Conservation (phyloP, 2,329 filamentous ascomycete species). For the Fusarium virguliforme region DNA sequence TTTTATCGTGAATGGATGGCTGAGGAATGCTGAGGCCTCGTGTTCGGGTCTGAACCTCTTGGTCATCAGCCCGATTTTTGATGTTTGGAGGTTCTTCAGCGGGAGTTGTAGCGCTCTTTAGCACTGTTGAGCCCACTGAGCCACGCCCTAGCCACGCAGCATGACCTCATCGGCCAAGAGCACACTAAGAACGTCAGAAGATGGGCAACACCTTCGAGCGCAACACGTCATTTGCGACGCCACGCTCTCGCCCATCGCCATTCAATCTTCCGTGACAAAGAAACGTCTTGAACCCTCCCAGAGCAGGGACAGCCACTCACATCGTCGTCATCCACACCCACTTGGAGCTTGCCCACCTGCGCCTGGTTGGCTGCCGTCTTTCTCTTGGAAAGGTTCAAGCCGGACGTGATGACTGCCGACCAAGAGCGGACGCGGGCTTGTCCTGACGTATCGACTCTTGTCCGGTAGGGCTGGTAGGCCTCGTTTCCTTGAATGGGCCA, state of each 20-base stretch:
- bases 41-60: constrained; percentile 11
- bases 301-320: constrained; percentile 43
- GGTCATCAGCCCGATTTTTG: constrained; percentile 2
- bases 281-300: constrained; percentile 13
- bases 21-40: constrained; percentile 10
- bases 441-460: constrained; percentile 41
- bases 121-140: constrained; percentile 17
- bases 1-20: constrained; percentile 1
- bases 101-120: constrained; percentile 4
- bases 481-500: constrained; percentile 36
- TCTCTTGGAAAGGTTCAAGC: constrained; percentile 41
- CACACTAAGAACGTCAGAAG: constrained; percentile 33
- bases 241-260: constrained; percentile 11
- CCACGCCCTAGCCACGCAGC: constrained; percentile 31
- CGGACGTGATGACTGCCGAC: constrained; percentile 38
- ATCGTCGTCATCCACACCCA: constrained; percentile 38
- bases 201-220: constrained; percentile 19
- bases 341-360: not conserved
- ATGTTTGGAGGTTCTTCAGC: constrained; percentile 10
- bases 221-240: constrained; percentile 42
- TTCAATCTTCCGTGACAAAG: not conserved
- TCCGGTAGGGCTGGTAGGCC: constrained; percentile 27
- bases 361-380: constrained; percentile 28
- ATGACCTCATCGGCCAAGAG: constrained; percentile 35
- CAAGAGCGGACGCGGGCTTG: constrained; percentile 23